A percentile compares a stretch with the other conserved stretches of the same genome.
These are phyloP conservation scores for Stentor coeruleus DNA, from an alignment of 73 alveolate genomes.

Conservation along the genomic window DNA sequence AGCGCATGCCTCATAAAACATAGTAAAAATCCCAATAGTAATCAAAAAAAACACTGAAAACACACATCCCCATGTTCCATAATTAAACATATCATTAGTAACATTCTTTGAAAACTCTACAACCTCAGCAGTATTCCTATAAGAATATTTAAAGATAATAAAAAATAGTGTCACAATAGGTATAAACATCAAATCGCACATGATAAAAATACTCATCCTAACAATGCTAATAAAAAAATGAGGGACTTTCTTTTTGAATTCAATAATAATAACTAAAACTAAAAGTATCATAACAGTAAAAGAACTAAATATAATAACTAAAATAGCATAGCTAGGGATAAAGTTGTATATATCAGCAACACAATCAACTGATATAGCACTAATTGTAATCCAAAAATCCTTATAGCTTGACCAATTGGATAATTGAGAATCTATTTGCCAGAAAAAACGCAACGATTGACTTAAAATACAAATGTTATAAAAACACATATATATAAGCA, in stretches of 20 bases:
- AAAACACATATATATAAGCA: too few relatives aligned
- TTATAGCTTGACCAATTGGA: background rate
- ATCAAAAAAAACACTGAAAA: background rate
- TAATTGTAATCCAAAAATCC: background rate
- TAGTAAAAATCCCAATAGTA: background rate
- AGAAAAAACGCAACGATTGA: background rate
- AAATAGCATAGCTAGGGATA: too few relatives aligned
- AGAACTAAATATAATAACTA: background rate
- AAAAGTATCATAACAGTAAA: too few relatives aligned
- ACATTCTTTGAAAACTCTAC: background rate
- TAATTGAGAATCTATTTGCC: background rate
- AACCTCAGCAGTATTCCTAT: background rate
- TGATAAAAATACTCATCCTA: background rate
- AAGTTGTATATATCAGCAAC: background rate
- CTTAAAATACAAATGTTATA: too few relatives aligned
- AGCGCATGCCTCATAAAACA: background rate
- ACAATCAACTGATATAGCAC: background rate
- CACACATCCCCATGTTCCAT: background rate
- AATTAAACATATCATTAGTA: background rate
- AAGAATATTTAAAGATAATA: background rate
- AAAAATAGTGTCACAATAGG: background rate
- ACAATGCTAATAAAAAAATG: background rate
- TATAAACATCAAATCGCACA: background rate
- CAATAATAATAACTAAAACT: background rate
- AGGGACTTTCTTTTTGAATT: background rate